Percentiles rank a stretch among this genome's conserved stretches.
Conservation (phyloP, 2,329 filamentous ascomycete species). For the Sphaceloma murrayae region DNA sequence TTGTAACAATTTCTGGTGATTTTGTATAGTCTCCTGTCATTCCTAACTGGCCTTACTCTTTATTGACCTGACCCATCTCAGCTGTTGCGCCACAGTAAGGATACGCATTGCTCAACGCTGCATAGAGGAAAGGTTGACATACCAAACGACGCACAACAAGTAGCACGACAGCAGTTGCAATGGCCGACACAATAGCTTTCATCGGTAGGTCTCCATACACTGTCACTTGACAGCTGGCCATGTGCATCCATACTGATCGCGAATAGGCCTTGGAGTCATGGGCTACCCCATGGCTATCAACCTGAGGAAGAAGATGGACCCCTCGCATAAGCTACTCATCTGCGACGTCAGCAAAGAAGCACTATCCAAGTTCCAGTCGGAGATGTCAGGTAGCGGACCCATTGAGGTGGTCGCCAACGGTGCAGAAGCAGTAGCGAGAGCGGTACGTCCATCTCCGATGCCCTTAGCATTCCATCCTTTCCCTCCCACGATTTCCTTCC, state of each 20-base stretch:
- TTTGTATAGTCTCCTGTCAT: not conserved
- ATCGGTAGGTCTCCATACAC: too few species aligned
- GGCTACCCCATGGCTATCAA: constrained; percentile 37
- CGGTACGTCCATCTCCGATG: constrained; percentile 26
- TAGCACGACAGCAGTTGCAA: not conserved
- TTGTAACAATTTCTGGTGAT: not conserved
- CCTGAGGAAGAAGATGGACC: constrained; percentile 30
- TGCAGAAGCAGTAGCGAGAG: constrained; percentile 31
- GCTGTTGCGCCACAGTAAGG: too few species aligned
- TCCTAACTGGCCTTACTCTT: not conserved
- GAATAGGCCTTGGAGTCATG: constrained; percentile 33
- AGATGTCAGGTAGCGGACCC: constrained; percentile 30
- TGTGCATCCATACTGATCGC: too few species aligned
- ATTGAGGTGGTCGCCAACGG: constrained; percentile 32
- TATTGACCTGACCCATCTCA: too few species aligned
- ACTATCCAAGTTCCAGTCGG: constrained; percentile 30
- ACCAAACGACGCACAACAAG: too few species aligned
- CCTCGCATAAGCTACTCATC: constrained; percentile 28
- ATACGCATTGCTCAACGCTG: too few species aligned
- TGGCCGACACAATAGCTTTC: constrained; percentile 11
- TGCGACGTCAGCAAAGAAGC: constrained; percentile 33
- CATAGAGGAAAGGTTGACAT: too few species aligned
- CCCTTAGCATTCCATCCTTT: constrained; percentile 17
- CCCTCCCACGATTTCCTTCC: not conserved
- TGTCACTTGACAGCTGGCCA: too few species aligned